A percentile compares a stretch with the other conserved stretches of the same genome.
Evolutionary conservation across 2,329 filamentous ascomycete species (phyloP).

Genomic region (Arthrobotrys megalospora): DNA sequence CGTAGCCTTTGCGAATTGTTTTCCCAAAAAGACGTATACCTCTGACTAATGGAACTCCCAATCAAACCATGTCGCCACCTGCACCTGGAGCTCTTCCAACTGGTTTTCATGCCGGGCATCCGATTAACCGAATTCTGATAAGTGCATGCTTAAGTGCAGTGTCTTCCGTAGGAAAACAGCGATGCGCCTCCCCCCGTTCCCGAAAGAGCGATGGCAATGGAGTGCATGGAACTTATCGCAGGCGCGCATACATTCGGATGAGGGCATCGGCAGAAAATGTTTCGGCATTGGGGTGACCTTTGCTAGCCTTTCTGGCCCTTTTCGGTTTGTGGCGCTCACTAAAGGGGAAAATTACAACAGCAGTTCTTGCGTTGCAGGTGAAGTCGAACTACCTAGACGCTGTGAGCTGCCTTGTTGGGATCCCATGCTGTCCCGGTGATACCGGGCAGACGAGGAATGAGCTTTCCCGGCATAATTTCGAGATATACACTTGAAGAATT

Average conservation of each 20-base stretch:
- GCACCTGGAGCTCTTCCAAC: constrained; percentile 46
- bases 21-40: constrained; percentile 8
- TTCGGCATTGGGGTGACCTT: constrained; percentile 15
- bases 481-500: neutral
- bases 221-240: neutral
- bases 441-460: constrained; percentile 4
- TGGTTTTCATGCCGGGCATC: constrained; percentile 34
- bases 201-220: neutral
- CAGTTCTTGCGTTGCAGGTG: constrained; percentile 35
- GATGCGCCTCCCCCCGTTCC: neutral
- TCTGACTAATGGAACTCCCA: constrained; percentile 42
- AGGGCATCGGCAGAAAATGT: constrained; percentile 51
- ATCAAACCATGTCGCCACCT: constrained; percentile 33
- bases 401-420: constrained; percentile 13
- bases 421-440: neutral
- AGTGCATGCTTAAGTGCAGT: neutral
- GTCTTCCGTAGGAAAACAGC: neutral
- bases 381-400: neutral
- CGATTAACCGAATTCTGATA: constrained; percentile 46
- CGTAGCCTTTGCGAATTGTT: neutral
- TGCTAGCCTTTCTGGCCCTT: constrained; percentile 16
- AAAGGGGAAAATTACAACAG: constrained; percentile 16
- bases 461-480: constrained; percentile 7
- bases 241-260: constrained; percentile 44
- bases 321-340: neutral